A percentile compares a stretch with the other conserved stretches of the same genome.
Conservation (phyloP, 495 filamentous ascomycete genomes). For the Neurospora terricola region DNA sequence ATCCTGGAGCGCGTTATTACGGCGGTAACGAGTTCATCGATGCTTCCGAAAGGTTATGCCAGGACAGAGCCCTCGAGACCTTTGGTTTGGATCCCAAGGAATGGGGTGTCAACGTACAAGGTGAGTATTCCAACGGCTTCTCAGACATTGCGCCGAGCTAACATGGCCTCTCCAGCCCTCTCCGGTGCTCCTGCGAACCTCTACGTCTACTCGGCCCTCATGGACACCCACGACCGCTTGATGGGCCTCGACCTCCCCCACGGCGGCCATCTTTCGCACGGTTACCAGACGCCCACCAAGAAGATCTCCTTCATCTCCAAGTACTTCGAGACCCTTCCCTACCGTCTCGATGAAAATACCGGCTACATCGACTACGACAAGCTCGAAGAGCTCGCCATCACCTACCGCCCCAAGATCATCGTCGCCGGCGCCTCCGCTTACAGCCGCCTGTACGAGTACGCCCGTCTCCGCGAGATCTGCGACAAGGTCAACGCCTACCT, state of each 20-base stretch:
- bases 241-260: constrained; percentile 98
- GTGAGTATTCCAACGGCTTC: constrained; percentile 37
- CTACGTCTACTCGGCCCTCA: constrained; percentile 86
- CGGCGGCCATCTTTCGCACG: constrained; percentile 93
- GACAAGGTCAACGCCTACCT: constrained; percentile 90
- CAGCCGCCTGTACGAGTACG: constrained; percentile 87
- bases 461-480: constrained; percentile 74
- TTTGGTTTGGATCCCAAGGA: constrained; percentile 74
- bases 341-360: constrained; percentile 80
- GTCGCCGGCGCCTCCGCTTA: constrained; percentile 92
- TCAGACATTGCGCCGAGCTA: not conserved
- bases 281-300: constrained; percentile 95
- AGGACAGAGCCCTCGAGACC: constrained; percentile 75
- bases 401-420: constrained; percentile 93
- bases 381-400: constrained; percentile 70
- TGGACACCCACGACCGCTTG: constrained; percentile 85
- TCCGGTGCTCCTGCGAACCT: constrained; percentile 95
- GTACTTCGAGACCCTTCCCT: constrained; percentile 96
- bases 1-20: constrained; percentile 94
- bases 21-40: constrained; percentile 96
- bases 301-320: constrained; percentile 98
- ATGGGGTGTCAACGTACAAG: constrained; percentile 98
- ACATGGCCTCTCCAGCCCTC: constrained; percentile 47
- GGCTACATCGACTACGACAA: constrained; percentile 90
- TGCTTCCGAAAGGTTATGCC: constrained; percentile 78